Conservation (phyloP, 2,329 filamentous ascomycete genomes). For the Claviceps sp. region DNA sequence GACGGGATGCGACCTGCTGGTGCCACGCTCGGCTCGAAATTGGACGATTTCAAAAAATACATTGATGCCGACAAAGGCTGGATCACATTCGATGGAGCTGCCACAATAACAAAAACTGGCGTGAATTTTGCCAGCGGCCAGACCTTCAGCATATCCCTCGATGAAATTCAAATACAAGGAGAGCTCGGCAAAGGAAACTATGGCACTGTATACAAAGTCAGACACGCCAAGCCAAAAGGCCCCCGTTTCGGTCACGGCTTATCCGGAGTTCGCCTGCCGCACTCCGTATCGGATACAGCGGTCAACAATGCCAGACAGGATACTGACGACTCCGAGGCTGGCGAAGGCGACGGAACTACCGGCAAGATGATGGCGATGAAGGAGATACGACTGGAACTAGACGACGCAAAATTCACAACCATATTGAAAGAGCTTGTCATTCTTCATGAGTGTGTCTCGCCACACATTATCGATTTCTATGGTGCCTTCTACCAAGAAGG, state of each 20-base stretch:
- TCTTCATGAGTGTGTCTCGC: conserved; percentile 84
- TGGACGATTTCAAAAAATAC: conserved; percentile 57
- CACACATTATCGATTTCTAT: conserved; percentile 97
- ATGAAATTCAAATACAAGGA: conserved; percentile 85
- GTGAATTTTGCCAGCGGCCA: conserved; percentile 87
- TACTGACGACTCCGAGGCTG: conserved; percentile 15
- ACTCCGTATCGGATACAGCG: conserved; percentile 23
- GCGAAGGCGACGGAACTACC: conserved; percentile 34
- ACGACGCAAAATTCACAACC: conserved; percentile 91
- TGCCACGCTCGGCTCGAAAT: conserved; percentile 30
- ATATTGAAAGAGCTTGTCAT: conserved; percentile 98
- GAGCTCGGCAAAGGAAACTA: conserved; percentile 98
- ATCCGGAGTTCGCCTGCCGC: conserved; percentile 29
- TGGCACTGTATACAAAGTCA: conserved; percentile 92
- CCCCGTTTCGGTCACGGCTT: conserved; percentile 48
- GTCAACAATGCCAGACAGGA: conserved; percentile 16
- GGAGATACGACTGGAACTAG: conserved; percentile 87
- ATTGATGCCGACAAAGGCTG: conserved; percentile 87
- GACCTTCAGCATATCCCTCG: conserved; percentile 85
- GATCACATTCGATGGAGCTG: conserved; percentile 85
- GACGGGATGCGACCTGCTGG: conserved; percentile 19
- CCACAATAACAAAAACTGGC: conserved; percentile 74
- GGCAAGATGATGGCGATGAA: conserved; percentile 98
- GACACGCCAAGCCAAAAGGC: conserved; percentile 56
- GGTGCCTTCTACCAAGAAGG: conserved; percentile 98